phyloP scores from a whole-genome alignment of 2,329 filamentous ascomycete genomes.

The Tolypocladium endophyticum region DNA sequence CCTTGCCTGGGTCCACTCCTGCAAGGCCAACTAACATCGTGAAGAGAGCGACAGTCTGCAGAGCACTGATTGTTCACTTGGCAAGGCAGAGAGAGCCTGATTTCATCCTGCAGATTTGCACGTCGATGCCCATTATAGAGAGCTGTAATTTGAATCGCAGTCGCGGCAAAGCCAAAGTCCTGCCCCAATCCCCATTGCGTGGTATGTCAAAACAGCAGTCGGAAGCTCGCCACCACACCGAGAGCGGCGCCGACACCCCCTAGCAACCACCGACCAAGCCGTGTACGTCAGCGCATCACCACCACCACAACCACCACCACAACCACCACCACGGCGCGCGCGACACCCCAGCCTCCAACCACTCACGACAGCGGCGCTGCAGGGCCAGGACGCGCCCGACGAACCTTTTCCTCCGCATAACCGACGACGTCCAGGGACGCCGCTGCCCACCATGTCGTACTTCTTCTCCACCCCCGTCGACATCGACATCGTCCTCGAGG shows the following conservation, averaged over 20 bases:
- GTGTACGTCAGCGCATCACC: constrained; percentile 29
- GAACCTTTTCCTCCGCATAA: neutral
- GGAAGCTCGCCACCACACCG: neutral
- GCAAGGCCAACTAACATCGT: neutral
- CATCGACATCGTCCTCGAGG: constrained; percentile 96
- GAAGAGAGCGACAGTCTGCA: neutral
- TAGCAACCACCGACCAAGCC: neutral
- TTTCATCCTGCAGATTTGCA: neutral
- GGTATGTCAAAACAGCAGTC: neutral
- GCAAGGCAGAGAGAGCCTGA: neutral
- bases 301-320: constrained; percentile 9
- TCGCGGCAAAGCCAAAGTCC: neutral
- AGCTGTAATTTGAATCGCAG: neutral
- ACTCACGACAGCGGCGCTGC: neutral
- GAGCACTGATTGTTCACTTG: neutral
- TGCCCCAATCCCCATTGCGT: neutral
- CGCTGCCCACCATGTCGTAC: constrained; percentile 64
- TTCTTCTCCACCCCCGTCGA: constrained; percentile 98
- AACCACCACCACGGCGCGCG: constrained; percentile 2
- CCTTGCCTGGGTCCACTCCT: neutral
- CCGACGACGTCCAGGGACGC: neutral
- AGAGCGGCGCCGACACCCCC: neutral
- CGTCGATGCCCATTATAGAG: neutral
- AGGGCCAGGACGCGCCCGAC: neutral
- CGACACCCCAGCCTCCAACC: neutral